These are phyloP conservation scores for Ophiocytium majus DNA, from an alignment of 352 stramenopile species.

Conservation along the genomic window DNA sequence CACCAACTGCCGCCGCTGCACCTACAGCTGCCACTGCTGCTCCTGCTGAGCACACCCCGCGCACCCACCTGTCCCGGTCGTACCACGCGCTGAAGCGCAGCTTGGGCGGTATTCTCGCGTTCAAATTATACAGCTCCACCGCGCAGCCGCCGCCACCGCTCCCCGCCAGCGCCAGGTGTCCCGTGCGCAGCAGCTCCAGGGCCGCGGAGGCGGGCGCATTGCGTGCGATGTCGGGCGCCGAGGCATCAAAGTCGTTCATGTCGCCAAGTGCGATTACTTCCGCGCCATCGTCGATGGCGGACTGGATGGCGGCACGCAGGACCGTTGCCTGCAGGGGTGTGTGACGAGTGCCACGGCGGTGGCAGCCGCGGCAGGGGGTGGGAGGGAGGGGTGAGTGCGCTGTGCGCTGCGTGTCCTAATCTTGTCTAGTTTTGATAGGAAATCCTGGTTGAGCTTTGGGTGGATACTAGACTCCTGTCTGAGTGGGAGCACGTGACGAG, in stretches of 20 bases:
- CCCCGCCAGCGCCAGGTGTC: not conserved
- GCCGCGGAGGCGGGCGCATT: not conserved
- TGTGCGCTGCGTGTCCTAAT: no score
- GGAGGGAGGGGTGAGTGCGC: no score
- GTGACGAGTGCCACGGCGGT: no score
- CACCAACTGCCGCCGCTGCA: not conserved
- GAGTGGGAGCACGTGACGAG: no score
- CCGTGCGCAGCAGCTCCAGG: not conserved
- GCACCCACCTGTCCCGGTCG: not conserved
- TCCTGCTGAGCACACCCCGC: not conserved
- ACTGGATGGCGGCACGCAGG: not conserved
- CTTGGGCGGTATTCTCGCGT: not conserved
- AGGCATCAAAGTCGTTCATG: conserved; percentile 10
- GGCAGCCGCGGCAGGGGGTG: no score
- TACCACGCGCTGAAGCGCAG: not conserved
- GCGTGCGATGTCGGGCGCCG: not conserved
- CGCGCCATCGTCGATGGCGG: not conserved
- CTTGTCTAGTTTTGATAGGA: no score
- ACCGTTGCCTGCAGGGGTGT: conserved; percentile 10
- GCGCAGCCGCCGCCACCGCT: not conserved
- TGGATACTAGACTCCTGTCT: no score
- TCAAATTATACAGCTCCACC: not conserved
- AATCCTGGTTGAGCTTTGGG: no score
- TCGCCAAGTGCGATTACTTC: not conserved
- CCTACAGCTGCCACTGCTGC: not conserved